These are phyloP conservation scores for Pythium graminicola DNA, from an alignment of 352 stramenopile genomes.

Conservation along the genomic window DNA sequence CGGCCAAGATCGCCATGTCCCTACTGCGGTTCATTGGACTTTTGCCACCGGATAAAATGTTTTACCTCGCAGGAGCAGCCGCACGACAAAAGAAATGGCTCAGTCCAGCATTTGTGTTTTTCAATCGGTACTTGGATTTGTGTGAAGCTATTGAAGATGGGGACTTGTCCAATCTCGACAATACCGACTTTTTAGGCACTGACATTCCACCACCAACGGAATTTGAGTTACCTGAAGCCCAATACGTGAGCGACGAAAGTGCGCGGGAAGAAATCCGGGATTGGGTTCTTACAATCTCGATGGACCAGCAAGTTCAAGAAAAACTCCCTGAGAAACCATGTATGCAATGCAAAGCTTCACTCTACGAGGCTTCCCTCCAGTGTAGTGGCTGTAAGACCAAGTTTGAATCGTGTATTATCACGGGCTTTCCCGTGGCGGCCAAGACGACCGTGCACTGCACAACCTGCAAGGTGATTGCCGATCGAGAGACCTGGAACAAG, in stretches of 20 bases:
- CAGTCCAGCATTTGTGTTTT: conserved; percentile 91
- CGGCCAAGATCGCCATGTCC: conserved; percentile 77
- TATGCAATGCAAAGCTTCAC: conserved; percentile 63
- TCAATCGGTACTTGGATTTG: conserved; percentile 94
- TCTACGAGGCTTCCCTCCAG: conserved; percentile 84
- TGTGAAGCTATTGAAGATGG: conserved; percentile 93
- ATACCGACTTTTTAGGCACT: conserved; percentile 91
- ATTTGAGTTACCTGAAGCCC: conserved; percentile 60
- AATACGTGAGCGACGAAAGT: conserved; percentile 78
- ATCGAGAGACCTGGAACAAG: conserved; percentile 86
- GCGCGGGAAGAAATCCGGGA: conserved; percentile 91
- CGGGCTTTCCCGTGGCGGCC: conserved; percentile 81
- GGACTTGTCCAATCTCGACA: conserved; percentile 82
- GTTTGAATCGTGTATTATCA: conserved; percentile 86
- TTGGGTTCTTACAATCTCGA: conserved; percentile 94
- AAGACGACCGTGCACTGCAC: conserved; percentile 87
- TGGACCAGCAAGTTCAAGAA: conserved; percentile 92
- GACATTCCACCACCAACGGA: conserved; percentile 86
- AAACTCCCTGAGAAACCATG: conserved; percentile 76
- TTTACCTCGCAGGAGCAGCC: conserved; percentile 83
- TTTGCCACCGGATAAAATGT: conserved; percentile 93
- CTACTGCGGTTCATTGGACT: conserved; percentile 87
- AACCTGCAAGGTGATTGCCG: conserved; percentile 82
- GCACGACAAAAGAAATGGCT: conserved; percentile 85
- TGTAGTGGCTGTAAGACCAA: conserved; percentile 72